These are phyloP conservation scores for Trametes punicea DNA, from an alignment of 768 basidiomycete genomes.

Conservation along the genomic window DNA sequence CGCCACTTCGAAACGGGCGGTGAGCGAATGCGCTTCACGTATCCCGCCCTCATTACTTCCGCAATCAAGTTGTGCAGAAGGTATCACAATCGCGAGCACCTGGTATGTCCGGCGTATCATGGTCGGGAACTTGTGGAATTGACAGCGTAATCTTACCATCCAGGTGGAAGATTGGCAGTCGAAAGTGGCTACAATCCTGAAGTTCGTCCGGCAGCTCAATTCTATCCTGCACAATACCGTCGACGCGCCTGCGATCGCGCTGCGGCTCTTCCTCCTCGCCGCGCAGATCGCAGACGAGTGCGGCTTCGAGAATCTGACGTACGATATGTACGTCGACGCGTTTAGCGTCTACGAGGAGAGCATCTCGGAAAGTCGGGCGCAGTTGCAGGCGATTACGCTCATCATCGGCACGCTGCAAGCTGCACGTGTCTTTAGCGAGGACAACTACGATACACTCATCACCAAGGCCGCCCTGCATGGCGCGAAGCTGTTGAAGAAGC, in stretches of 20 bases:
- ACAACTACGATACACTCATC: slow-evolving; percentile 96
- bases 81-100: slow-evolving; percentile 79
- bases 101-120: slow-evolving; percentile 40
- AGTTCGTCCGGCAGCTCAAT: slow-evolving; percentile 90
- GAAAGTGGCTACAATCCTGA: slow-evolving; percentile 85
- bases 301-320: slow-evolving; percentile 92
- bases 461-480: slow-evolving; percentile 99
- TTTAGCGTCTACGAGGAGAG: slow-evolving; percentile 98
- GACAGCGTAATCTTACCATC: neutral
- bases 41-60: slow-evolving; percentile 92
- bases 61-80: slow-evolving; percentile 90
- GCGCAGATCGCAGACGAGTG: slow-evolving; percentile 95
- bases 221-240: slow-evolving; percentile 92
- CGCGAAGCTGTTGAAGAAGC: slow-evolving; percentile 95
- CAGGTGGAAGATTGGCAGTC: slow-evolving; percentile 86
- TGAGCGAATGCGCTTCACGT: slow-evolving; percentile 94
- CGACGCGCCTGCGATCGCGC: slow-evolving; percentile 87
- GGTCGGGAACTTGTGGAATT: neutral
- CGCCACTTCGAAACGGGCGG: slow-evolving; percentile 89
- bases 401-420: slow-evolving; percentile 90
- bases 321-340: slow-evolving; percentile 97
- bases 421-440: slow-evolving; percentile 85
- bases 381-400: slow-evolving; percentile 94
- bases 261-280: slow-evolving; percentile 92
- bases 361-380: slow-evolving; percentile 93